phyloP scores from a whole-genome alignment of 2,329 filamentous ascomycete species.

The Fusarium gaditjirri region DNA sequence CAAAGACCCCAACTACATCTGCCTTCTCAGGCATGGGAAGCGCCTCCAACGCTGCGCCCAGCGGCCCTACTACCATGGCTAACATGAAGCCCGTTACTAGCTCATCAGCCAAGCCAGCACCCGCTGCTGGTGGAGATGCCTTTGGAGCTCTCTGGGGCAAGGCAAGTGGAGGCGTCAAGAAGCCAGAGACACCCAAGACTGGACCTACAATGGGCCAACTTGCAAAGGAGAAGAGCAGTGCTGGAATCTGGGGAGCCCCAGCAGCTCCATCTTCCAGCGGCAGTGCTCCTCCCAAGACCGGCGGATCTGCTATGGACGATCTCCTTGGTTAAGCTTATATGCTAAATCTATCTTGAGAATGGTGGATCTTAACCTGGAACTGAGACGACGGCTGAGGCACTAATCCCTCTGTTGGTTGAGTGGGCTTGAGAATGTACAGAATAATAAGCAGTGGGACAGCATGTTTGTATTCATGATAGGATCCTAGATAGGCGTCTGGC shows the following conservation, averaged over 20 bases:
- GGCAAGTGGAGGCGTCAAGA: slow-evolving; percentile 79
- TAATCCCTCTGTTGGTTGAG: slow-evolving; percentile 7
- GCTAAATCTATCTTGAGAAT: slow-evolving; percentile 3
- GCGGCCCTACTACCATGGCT: slow-evolving; percentile 53
- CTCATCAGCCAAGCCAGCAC: slow-evolving; percentile 61
- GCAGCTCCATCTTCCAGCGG: slow-evolving; percentile 48
- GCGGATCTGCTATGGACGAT: slow-evolving; percentile 58
- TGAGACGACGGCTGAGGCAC: slow-evolving; percentile 16
- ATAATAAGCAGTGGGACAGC: slow-evolving; percentile 39
- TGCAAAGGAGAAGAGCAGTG: slow-evolving; percentile 97
- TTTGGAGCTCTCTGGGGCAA: slow-evolving; percentile 90
- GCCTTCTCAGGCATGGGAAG: slow-evolving; percentile 42
- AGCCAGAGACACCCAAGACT: slow-evolving; percentile 67
- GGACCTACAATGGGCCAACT: slow-evolving; percentile 90
- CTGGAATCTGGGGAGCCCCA: slow-evolving; percentile 90
- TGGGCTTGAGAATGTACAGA: slow-evolving; percentile 35
- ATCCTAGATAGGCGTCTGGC: slow-evolving; percentile 57
- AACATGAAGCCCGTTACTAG: slow-evolving; percentile 61
- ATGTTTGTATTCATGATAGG: slow-evolving; percentile 50
- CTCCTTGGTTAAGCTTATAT: slow-evolving; percentile 55
- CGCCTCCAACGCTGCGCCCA: slow-evolving; percentile 48
- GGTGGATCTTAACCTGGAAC: slow-evolving; percentile 30
- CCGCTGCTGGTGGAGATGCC: slow-evolving; percentile 77
- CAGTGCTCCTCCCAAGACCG: slow-evolving; percentile 44
- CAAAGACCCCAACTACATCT: slow-evolving; percentile 47